Evolutionary conservation across 2,329 filamentous ascomycete species (phyloP).

Genomic region (Claviceps fusiformis): DNA sequence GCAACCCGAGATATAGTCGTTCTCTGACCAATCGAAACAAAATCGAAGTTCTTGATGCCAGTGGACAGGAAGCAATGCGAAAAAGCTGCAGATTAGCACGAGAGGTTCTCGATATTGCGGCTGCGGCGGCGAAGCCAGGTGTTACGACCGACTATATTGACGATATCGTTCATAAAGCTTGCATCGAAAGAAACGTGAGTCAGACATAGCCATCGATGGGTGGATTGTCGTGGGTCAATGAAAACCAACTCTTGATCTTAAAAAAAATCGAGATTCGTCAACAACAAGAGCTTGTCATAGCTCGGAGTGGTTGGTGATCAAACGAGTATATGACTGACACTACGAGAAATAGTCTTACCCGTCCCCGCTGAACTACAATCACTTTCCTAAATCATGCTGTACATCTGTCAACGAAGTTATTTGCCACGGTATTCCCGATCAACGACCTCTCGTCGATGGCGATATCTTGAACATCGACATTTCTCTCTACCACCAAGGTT

Average conservation of each 20-base stretch:
- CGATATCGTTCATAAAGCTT: conserved; percentile 88
- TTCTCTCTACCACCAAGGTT: conserved; percentile 84
- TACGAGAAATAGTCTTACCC: conserved; percentile 65
- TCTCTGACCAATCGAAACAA: conserved; percentile 59
- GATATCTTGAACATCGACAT: conserved; percentile 98
- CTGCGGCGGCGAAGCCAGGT: conserved; percentile 70
- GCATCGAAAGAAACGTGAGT: conserved; percentile 77
- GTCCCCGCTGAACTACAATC: conserved; percentile 85
- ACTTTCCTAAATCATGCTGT: conserved; percentile 96
- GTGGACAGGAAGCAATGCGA: conserved; percentile 78
- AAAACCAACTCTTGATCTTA: too few species aligned
- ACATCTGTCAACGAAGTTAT: conserved; percentile 96
- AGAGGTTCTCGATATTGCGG: conserved; percentile 88
- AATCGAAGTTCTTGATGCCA: conserved; percentile 67
- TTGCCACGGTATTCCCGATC: conserved; percentile 94
- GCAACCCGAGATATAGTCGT: conserved; percentile 51
- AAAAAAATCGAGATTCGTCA: background rate
- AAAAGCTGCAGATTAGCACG: conserved; percentile 77
- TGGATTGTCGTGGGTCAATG: background rate
- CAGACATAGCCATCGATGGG: background rate
- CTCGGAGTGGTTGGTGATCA: background rate
- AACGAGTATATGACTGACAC: background rate
- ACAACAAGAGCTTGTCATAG: background rate
- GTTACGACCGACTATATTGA: conserved; percentile 94
- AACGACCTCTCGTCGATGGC: conserved; percentile 73